Conservation (phyloP, 495 filamentous ascomycete genomes). For the Immersiella caudata region DNA sequence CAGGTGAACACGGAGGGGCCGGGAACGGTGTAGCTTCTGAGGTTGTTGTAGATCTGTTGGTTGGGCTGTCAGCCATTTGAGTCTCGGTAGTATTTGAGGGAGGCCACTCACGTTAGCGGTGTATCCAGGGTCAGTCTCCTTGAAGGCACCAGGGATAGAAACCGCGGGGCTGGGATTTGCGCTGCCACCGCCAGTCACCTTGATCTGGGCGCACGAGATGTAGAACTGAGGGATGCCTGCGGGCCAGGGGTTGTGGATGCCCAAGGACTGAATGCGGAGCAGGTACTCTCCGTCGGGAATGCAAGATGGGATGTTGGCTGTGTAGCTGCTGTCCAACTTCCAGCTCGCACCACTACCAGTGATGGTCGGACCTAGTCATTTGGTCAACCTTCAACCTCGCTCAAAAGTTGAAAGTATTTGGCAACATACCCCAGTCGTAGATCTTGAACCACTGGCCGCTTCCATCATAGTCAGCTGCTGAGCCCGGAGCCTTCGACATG, state of each 20-base stretch:
- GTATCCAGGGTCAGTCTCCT: background rate
- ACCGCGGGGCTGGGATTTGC: slow-evolving; percentile 37
- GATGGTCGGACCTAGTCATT: slow-evolving; percentile 36
- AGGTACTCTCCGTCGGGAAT: slow-evolving; percentile 64
- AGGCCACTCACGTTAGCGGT: background rate
- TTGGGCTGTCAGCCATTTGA: background rate
- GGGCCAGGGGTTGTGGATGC: slow-evolving; percentile 59
- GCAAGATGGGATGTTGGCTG: slow-evolving; percentile 56
- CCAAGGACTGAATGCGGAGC: slow-evolving; percentile 63
- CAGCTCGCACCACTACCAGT: slow-evolving; percentile 40
- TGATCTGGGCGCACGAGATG: slow-evolving; percentile 62
- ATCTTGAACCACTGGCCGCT: slow-evolving; percentile 61
- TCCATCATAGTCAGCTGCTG: slow-evolving; percentile 50
- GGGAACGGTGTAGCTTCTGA: background rate
- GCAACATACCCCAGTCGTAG: slow-evolving; percentile 43
- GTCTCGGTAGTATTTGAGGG: background rate
- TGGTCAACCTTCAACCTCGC: too few relatives aligned
- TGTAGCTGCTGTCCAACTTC: slow-evolving; percentile 50
- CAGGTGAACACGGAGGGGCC: background rate
- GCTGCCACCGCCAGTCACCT: slow-evolving; percentile 57
- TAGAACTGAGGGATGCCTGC: slow-evolving; percentile 58
- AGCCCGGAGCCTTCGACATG: slow-evolving; percentile 56
- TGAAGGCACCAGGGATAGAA: background rate
- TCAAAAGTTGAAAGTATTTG: too few relatives aligned
- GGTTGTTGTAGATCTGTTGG: background rate